A percentile compares a stretch with the other conserved stretches of the same genome.
Conservation (phyloP, 164 flowering plant species). For the Akebia trifoliata region DNA sequence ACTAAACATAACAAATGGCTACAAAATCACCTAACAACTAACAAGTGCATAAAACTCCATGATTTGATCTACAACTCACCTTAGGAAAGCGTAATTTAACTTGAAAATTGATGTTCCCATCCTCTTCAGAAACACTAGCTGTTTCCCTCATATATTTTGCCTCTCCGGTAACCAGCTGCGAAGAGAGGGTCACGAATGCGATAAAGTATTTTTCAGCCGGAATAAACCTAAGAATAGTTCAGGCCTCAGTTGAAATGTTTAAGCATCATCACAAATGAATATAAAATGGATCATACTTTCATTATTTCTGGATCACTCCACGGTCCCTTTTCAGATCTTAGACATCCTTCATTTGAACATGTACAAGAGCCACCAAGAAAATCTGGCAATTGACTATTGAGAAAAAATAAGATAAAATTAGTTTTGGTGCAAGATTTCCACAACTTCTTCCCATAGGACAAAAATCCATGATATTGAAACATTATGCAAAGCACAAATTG, state of each 20-base stretch:
- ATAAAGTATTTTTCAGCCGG: not conserved
- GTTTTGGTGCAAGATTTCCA: slow-evolving; percentile 1
- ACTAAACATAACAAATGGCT: not conserved
- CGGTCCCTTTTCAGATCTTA: slow-evolving; percentile 78
- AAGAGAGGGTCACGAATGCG: not conserved
- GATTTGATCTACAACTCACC: slow-evolving; percentile 25
- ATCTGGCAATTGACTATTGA: slow-evolving; percentile 80
- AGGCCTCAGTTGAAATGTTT: not conserved
- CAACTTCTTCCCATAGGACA: not conserved
- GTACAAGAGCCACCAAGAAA: slow-evolving; percentile 84
- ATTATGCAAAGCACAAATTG: not conserved
- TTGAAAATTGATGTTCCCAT: slow-evolving; percentile 28
- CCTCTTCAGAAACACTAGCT: slow-evolving; percentile 33
- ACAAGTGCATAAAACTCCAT: not conserved
- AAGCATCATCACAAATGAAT: not conserved
- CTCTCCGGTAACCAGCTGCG: slow-evolving; percentile 50
- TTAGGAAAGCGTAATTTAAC: slow-evolving; percentile 32
- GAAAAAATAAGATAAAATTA: slow-evolving; percentile 10
- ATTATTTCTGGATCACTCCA: slow-evolving; percentile 82
- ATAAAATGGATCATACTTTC: slow-evolving; percentile 46
- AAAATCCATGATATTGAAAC: not conserved
- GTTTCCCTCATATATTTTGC: slow-evolving; percentile 28
- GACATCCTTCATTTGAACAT: slow-evolving; percentile 81
- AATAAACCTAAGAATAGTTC: not conserved
- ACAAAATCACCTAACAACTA: not conserved